Conservation (phyloP, 1,284 basidiomycete genomes). For the Athelia psychrophila region DNA sequence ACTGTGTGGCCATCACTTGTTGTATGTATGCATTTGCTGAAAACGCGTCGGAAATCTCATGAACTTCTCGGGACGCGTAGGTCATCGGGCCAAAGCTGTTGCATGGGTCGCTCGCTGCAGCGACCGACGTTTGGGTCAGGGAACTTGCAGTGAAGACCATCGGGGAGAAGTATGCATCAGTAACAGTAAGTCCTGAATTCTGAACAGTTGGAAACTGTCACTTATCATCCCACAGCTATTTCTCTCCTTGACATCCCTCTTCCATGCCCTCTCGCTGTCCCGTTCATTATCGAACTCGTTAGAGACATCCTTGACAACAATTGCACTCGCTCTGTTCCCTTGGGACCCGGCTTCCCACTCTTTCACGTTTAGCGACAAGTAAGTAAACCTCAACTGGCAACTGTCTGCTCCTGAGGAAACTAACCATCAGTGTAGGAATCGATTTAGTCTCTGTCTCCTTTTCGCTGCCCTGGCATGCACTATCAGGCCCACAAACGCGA, state of each 20-base stretch:
- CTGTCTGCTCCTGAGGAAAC: background rate
- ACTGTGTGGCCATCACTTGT: conserved; percentile 37
- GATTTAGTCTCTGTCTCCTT: conserved; percentile 20
- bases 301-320: conserved; percentile 83
- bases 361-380: background rate
- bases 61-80: conserved; percentile 32
- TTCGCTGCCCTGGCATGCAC: conserved; percentile 79
- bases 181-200: conserved; percentile 54
- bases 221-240: conserved; percentile 53
- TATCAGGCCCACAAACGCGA: conserved; percentile 82
- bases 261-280: conserved; percentile 82
- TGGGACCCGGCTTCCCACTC: conserved; percentile 42
- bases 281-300: conserved; percentile 92
- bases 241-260: conserved; percentile 84
- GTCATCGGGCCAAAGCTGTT: conserved; percentile 72
- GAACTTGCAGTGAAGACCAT: conserved; percentile 60
- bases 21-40: conserved; percentile 38
- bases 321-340: conserved; percentile 81
- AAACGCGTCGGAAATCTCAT: background rate
- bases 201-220: conserved; percentile 2
- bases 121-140: conserved; percentile 78
- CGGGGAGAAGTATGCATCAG: conserved; percentile 55
- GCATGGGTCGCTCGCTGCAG: conserved; percentile 78
- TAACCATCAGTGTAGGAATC: conserved; percentile 2
- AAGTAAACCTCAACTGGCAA: conserved; percentile 7